These are phyloP conservation scores for Stellera chamaejasme DNA, from an alignment of 345 rosid genomes.

Conservation along the genomic window DNA sequence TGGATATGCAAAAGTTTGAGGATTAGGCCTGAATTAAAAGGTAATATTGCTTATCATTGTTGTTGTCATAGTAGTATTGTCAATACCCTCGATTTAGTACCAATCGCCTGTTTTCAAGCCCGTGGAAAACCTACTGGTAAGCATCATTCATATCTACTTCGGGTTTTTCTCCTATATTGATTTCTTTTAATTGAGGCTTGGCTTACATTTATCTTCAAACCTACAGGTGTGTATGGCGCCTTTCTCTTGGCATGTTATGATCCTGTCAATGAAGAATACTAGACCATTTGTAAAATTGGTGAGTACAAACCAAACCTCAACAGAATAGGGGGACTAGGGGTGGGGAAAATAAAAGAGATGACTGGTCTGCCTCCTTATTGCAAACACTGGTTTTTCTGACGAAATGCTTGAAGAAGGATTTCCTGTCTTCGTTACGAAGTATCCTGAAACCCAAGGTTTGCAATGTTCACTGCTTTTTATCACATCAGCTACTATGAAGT, in stretches of 20 bases:
- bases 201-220: constrained; percentile 12
- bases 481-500: neutral
- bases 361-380: no score
- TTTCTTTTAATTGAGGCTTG: constrained; percentile 6
- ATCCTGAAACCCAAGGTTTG: constrained; percentile 70
- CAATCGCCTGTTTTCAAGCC: constrained; percentile 92
- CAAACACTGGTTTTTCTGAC: constrained; percentile 91
- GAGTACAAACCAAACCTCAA: constrained; percentile 13
- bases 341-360: no score
- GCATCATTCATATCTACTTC: neutral
- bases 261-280: constrained; percentile 64
- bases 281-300: constrained; percentile 96
- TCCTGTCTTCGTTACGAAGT: constrained; percentile 74
- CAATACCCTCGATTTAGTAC: constrained; percentile 88
- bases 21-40: neutral
- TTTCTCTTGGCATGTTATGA: constrained; percentile 93
- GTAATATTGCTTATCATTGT: neutral
- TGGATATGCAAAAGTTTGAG: constrained; percentile 55
- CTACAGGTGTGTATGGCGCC: constrained; percentile 80
- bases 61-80: constrained; percentile 53
- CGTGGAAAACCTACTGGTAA: constrained; percentile 92
- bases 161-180: neutral
- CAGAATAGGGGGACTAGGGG: no score
- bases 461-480: constrained; percentile 4
- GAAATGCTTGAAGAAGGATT: constrained; percentile 73